Percentiles rank a stretch among this genome's conserved stretches.
Evolutionary conservation across 306 rosid species (phyloP).

Genomic region (Ormosia emarginata): DNA sequence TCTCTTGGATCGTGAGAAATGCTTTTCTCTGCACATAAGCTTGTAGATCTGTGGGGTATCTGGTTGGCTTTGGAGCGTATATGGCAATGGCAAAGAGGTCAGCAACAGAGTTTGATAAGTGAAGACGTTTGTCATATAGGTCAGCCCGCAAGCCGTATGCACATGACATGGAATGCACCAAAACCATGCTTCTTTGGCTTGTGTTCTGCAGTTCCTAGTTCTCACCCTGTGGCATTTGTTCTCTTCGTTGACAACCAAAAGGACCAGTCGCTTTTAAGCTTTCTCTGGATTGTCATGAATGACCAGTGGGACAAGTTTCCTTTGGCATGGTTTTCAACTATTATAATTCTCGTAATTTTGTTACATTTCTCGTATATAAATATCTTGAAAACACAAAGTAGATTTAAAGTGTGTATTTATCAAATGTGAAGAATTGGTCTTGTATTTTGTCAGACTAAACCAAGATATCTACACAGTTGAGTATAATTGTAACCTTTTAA

Average conservation of each 20-base stretch:
- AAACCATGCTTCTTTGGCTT: conserved; percentile 6
- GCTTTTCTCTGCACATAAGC: conserved; percentile 11
- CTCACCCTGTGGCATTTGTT: background rate
- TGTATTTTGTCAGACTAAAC: too few species aligned
- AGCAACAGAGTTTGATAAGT: background rate
- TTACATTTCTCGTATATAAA: too few species aligned
- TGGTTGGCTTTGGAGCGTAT: background rate
- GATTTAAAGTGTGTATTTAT: too few species aligned
- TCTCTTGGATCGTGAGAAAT: background rate
- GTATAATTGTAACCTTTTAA: too few species aligned
- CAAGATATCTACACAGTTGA: too few species aligned
- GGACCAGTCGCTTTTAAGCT: too few species aligned
- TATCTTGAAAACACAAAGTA: too few species aligned
- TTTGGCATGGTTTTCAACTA: background rate
- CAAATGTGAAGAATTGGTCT: too few species aligned
- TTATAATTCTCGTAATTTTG: too few species aligned
- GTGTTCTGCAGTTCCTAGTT: background rate
- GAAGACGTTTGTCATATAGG: background rate
- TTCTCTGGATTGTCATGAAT: too few species aligned
- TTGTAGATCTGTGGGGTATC: background rate
- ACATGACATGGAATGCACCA: background rate
- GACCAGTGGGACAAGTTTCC: background rate
- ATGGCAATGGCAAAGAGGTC: background rate
- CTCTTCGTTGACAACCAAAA: background rate
- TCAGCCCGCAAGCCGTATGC: background rate